phyloP scores from a whole-genome alignment of 2,329 filamentous ascomycete genomes.

The Fusarium torreyae region DNA sequence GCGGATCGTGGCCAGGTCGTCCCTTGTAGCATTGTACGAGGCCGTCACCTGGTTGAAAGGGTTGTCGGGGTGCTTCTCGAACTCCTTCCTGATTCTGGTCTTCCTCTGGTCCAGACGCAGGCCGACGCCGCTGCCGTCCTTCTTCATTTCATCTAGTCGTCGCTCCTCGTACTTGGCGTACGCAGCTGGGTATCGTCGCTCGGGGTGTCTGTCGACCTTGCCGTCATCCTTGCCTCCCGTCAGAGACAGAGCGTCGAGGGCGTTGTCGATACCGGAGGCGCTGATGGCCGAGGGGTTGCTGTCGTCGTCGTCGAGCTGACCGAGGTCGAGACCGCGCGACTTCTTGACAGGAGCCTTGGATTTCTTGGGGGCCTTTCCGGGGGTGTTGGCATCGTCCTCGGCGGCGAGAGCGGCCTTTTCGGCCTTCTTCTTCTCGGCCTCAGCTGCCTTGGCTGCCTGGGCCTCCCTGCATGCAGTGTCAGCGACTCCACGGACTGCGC shows the following conservation, averaged over 20 bases:
- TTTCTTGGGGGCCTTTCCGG: slow-evolving; percentile 75
- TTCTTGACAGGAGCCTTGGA: slow-evolving; percentile 78
- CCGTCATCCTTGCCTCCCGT: slow-evolving; percentile 67
- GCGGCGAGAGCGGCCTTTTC: slow-evolving; percentile 87
- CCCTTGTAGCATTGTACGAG: slow-evolving; percentile 82
- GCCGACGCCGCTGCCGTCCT: slow-evolving; percentile 80
- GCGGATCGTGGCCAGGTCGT: slow-evolving; percentile 79
- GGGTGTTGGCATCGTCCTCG: slow-evolving; percentile 81
- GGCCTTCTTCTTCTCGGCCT: slow-evolving; percentile 92
- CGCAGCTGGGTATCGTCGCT: slow-evolving; percentile 88
- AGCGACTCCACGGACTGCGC: slow-evolving; percentile 11
- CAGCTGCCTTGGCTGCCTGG: slow-evolving; percentile 77
- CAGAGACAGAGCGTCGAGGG: slow-evolving; percentile 86
- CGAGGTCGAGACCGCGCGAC: slow-evolving; percentile 80
- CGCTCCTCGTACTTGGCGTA: slow-evolving; percentile 87
- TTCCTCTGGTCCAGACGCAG: slow-evolving; percentile 87
- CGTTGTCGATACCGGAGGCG: slow-evolving; percentile 92
- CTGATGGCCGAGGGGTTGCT: slow-evolving; percentile 74
- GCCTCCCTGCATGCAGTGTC: slow-evolving; percentile 52
- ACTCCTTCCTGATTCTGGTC: slow-evolving; percentile 89
- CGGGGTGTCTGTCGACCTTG: slow-evolving; percentile 90
- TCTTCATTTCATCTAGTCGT: slow-evolving; percentile 86
- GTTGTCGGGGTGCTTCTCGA: slow-evolving; percentile 94
- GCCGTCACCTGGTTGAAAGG: slow-evolving; percentile 91
- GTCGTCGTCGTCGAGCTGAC: slow-evolving; percentile 77